A percentile compares a stretch with the other conserved stretches of the same genome.
Conservation (phyloP, 2,329 filamentous ascomycete species). For the Aspergillus udagawae region DNA sequence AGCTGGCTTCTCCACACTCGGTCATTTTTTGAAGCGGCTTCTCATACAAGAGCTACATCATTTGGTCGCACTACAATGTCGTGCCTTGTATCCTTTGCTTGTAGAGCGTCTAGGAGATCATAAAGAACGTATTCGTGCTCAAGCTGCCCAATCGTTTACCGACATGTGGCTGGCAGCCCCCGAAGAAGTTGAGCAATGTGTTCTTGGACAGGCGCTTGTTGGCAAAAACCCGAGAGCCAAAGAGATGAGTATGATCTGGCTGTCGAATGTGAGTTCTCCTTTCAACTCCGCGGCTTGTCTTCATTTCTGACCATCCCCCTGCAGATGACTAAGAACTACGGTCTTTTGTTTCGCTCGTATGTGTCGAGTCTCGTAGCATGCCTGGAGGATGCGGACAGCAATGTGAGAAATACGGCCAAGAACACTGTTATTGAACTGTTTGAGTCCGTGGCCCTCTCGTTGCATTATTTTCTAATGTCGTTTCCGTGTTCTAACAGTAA, state of each 20-base stretch:
- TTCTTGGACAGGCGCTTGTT: conserved; percentile 72
- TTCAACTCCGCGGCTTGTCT: not conserved
- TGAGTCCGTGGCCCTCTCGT: conserved; percentile 48
- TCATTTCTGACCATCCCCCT: conserved; percentile 6
- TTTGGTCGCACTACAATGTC: conserved; percentile 64
- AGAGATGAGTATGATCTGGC: conserved; percentile 79
- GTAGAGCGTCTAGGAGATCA: conserved; percentile 82
- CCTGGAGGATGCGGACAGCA: conserved; percentile 84
- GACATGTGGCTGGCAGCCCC: conserved; percentile 71
- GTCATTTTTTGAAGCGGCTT: conserved; percentile 80
- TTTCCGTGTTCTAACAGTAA: conserved; percentile 6
- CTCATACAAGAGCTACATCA: conserved; percentile 77
- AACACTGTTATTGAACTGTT: conserved; percentile 82
- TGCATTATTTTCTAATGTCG: not conserved
- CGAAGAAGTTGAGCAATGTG: conserved; percentile 71
- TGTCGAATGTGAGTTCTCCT: conserved; percentile 60
- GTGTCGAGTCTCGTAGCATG: conserved; percentile 79
- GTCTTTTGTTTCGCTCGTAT: conserved; percentile 75
- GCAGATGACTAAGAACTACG: conserved; percentile 76
- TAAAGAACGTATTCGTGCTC: conserved; percentile 75
- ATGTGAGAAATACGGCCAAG: conserved; percentile 81
- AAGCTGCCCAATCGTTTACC: conserved; percentile 70
- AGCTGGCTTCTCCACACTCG: conserved; percentile 81
- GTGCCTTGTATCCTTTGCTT: conserved; percentile 68
- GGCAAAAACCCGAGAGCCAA: conserved; percentile 81